Base-by-base conservation (phyloP, 345 rosid species). In the Rhizophora mangle region DNA sequence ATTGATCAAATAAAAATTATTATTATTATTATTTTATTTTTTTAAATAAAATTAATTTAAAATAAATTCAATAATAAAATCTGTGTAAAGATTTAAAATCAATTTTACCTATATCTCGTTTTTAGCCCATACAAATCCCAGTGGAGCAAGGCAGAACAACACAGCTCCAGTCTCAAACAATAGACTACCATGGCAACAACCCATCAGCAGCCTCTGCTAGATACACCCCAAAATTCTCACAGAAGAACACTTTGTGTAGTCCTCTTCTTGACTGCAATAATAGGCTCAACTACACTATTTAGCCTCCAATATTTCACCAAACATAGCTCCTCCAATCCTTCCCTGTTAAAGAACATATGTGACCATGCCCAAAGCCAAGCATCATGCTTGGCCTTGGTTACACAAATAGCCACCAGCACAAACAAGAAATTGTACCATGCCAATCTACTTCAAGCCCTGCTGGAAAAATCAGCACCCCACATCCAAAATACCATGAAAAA, bases 191-290 rank as follows among this genome's bases (percentile, higher is more conserved):
- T 82, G 84, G 78, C 79, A 0, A 51, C 54, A 64, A 15, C 36
- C 70, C 51, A 68, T 21, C 81, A 79, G 72, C 89, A 80, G 72
- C 89, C 91, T 67, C 88, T 86, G 9, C 74, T 88, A 43, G 34
- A 78, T 74, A 49, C 74, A 15, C 76, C 88, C 27, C 82, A 65
- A 68, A 26, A 78, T 55, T 78, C 82, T 73, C 65, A 21, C 22
- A 62, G 43, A 39, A 87, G 70, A 65, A 65, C 47, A 47, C 65
- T 81, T 62, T 78, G 69, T 30, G 61, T 84, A 49, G 32, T 80
- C 57, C 81, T 86, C 74, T 77, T 84, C 56, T 64, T 86, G 16
- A 71, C 62, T 27, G 80, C 84, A 56, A 43, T 87, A 73, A 26
- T 86, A 59, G 54, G 71, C 82, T 73, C 74, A 20, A 67, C 68